Evolutionary conservation across 768 basidiomycete genomes (phyloP).

Genomic region (Leccinum ochraceum): DNA sequence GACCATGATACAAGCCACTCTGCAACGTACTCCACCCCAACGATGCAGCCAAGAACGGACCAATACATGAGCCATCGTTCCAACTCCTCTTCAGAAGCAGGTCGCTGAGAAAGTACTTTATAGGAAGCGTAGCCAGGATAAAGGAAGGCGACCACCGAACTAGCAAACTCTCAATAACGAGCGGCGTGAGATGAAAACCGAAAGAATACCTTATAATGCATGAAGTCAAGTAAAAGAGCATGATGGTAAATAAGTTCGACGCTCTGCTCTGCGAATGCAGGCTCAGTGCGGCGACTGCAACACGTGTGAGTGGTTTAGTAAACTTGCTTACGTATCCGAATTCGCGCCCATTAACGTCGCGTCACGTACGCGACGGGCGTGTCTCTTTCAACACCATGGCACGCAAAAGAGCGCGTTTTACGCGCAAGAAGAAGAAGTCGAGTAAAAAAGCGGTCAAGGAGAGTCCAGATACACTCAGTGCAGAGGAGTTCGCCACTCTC

Average conservation of each 20-base stretch:
- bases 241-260: conserved; percentile 16
- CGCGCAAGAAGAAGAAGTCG: conserved; percentile 17
- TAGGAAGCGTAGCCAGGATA: conserved; percentile 98
- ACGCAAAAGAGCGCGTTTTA: conserved; percentile 23
- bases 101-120: conserved; percentile 87
- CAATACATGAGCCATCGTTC: conserved; percentile 99
- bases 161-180: conserved; percentile 26
- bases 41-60: conserved; percentile 83
- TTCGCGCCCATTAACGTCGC: conserved; percentile 31
- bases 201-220: conserved; percentile 40
- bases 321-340: conserved; percentile 26
- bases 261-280: not conserved
- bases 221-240: conserved; percentile 46
- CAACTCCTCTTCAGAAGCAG: conserved; percentile 78
- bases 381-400: conserved; percentile 23
- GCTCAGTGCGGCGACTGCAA: conserved; percentile 3
- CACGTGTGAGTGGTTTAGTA: conserved; percentile 16
- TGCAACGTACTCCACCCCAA: conserved; percentile 78
- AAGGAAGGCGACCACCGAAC: conserved; percentile 76
- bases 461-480: conserved; percentile 8
- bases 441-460: not conserved
- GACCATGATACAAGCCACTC: conserved; percentile 91
- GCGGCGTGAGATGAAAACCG: conserved; percentile 29
- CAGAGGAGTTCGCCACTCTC: conserved; percentile 17
- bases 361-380: conserved; percentile 22